Percentiles rank a stretch among this genome's conserved stretches.
Evolutionary conservation across 2,329 filamentous ascomycete species (phyloP).

Genomic region (Zelopaecilomyces penicillatus): DNA sequence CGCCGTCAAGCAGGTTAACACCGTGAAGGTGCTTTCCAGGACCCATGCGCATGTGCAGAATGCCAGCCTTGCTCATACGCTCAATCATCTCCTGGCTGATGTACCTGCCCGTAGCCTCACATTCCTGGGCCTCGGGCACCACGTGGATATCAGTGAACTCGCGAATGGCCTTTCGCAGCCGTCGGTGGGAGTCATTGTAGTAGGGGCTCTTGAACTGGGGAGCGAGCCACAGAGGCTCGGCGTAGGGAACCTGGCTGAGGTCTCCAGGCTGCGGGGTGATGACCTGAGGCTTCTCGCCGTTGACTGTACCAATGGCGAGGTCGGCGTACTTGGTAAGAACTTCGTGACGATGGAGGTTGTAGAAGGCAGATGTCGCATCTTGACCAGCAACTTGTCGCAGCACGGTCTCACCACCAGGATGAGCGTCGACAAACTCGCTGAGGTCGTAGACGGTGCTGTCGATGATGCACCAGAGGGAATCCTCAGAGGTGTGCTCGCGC

Average conservation of each 20-base stretch:
- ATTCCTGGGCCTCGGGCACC: constrained; percentile 65
- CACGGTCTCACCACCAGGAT: constrained; percentile 74
- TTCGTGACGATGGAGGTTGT: constrained; percentile 87
- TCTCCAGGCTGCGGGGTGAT: constrained; percentile 62
- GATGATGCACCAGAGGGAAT: constrained; percentile 75
- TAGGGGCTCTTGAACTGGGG: constrained; percentile 72
- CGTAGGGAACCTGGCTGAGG: constrained; percentile 71
- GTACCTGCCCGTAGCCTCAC: constrained; percentile 64
- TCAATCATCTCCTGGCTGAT: constrained; percentile 68
- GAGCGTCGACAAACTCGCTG: constrained; percentile 75
- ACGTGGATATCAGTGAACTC: constrained; percentile 65
- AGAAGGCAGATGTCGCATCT: constrained; percentile 77
- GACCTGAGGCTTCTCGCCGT: constrained; percentile 67
- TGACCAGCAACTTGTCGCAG: constrained; percentile 71
- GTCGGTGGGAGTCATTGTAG: constrained; percentile 66
- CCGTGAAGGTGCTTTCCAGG: constrained; percentile 76
- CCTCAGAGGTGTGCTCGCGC: constrained; percentile 65
- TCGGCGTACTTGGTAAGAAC: constrained; percentile 72
- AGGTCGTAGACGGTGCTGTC: constrained; percentile 84
- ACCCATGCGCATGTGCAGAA: constrained; percentile 75
- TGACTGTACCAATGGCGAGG: constrained; percentile 66
- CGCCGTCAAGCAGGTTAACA: constrained; percentile 58
- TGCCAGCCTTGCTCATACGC: constrained; percentile 62
- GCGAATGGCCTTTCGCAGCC: constrained; percentile 60
- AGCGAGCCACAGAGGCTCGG: constrained; percentile 74